A percentile compares a stretch with the other conserved stretches of the same genome.
Evolutionary conservation across 2,329 filamentous ascomycete genomes (phyloP).

Genomic region (Lecanicillium sp.): DNA sequence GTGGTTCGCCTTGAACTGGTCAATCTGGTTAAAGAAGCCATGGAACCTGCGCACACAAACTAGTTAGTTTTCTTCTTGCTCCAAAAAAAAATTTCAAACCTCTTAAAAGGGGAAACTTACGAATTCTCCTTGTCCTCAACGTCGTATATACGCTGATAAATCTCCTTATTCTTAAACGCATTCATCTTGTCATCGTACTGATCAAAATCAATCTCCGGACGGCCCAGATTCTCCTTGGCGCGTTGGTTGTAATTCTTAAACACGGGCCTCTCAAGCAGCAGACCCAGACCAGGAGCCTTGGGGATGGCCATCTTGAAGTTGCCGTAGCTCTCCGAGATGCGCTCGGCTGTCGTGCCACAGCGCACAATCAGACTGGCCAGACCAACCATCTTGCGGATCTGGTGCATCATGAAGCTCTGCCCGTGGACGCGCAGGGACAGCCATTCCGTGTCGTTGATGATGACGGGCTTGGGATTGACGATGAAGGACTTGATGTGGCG

Average conservation of each 20-base stretch:
- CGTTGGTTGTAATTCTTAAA: constrained; percentile 84
- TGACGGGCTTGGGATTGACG: constrained; percentile 65
- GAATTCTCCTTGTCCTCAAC: constrained; percentile 82
- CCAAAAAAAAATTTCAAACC: neutral
- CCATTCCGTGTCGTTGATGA: constrained; percentile 92
- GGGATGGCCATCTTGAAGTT: constrained; percentile 73
- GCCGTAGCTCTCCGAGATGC: constrained; percentile 68
- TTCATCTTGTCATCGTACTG: constrained; percentile 71
- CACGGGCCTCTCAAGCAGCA: constrained; percentile 83
- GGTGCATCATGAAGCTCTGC: constrained; percentile 99
- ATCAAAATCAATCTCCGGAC: constrained; percentile 67
- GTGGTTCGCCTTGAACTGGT: constrained; percentile 62
- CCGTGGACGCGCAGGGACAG: constrained; percentile 92
- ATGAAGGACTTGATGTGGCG: constrained; percentile 89
- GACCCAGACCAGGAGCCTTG: constrained; percentile 82
- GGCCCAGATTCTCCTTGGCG: constrained; percentile 52
- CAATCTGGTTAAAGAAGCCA: constrained; percentile 70
- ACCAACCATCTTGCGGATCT: constrained; percentile 98
- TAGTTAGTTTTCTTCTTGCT: neutral
- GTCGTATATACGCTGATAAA: constrained; percentile 85
- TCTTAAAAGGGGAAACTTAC: constrained; percentile 43
- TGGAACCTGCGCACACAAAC: constrained; percentile 54
- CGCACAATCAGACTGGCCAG: constrained; percentile 81
- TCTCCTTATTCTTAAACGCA: constrained; percentile 84
- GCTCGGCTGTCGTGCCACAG: constrained; percentile 65